phyloP scores from a whole-genome alignment of 2,329 filamentous ascomycete genomes.

The Alternaria burnsii region DNA sequence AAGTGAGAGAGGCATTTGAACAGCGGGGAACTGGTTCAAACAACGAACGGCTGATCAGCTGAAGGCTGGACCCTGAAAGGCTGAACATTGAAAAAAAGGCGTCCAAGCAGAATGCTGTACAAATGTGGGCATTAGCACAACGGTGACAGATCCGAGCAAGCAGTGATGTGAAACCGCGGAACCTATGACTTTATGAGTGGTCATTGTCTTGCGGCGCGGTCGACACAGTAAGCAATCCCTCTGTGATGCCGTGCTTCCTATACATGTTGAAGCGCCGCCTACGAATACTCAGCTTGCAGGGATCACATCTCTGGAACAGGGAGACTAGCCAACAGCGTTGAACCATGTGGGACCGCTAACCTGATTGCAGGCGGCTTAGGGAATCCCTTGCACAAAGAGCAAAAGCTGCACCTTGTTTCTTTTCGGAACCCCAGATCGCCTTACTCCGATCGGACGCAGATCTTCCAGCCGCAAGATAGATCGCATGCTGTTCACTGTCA shows the following conservation, averaged over 20 bases:
- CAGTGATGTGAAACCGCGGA: neutral
- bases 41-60: neutral
- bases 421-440: neutral
- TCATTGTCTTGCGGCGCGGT: neutral
- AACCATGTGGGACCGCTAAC: slow-evolving; percentile 1
- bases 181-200: neutral
- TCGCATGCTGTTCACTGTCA: neutral
- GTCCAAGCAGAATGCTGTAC: neutral
- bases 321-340: neutral
- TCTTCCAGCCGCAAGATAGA: neutral
- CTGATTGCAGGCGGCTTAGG: neutral
- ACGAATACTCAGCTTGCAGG: neutral
- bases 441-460: neutral
- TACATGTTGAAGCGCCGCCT: neutral
- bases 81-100: neutral
- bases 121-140: neutral
- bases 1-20: neutral
- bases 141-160: neutral
- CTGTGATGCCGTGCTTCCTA: neutral
- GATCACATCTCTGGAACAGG: neutral
- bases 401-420: neutral
- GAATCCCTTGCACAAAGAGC: neutral
- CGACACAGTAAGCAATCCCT: neutral
- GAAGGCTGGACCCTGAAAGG: neutral
- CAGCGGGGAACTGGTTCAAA: neutral